Conservation (phyloP, 75 land plant species). For the Ceratopteris richardii region DNA sequence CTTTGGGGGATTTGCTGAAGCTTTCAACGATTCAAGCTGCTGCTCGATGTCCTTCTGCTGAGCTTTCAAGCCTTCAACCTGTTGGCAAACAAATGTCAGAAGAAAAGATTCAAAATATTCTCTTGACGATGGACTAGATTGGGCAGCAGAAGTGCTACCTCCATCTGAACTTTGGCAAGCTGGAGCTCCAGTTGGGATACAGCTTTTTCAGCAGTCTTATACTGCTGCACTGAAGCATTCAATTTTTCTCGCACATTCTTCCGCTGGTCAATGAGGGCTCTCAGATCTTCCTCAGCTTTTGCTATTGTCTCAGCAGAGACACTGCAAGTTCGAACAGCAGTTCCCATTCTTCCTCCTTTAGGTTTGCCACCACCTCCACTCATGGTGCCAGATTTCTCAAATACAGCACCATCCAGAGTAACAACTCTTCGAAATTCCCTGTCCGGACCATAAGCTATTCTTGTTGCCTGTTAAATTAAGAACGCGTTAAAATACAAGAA, state of each 20-base stretch:
- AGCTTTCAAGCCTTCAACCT: slow-evolving; percentile 68
- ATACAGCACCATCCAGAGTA: slow-evolving; percentile 82
- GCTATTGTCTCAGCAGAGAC: slow-evolving; percentile 70
- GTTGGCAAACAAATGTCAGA: too few species aligned
- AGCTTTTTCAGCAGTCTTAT: slow-evolving; percentile 57
- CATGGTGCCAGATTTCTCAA: slow-evolving; percentile 98
- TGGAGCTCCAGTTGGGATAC: slow-evolving; percentile 52
- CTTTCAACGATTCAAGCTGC: slow-evolving; percentile 58
- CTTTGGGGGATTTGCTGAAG: slow-evolving; percentile 48
- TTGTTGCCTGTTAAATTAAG: slow-evolving; percentile 50
- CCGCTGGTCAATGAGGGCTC: slow-evolving; percentile 39
- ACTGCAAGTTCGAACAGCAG: slow-evolving; percentile 58
- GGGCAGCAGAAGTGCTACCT: slow-evolving; percentile 62
- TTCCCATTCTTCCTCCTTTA: slow-evolving; percentile 92
- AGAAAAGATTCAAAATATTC: too few species aligned
- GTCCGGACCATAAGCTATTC: slow-evolving; percentile 81
- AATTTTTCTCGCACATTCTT: slow-evolving; percentile 43
- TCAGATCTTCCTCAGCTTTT: slow-evolving; percentile 62
- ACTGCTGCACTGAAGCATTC: slow-evolving; percentile 36
- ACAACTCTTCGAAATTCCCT: slow-evolving; percentile 81
- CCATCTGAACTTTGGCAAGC: slow-evolving; percentile 64
- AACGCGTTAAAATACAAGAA: background rate
- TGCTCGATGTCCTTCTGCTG: slow-evolving; percentile 51
- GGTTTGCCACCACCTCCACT: slow-evolving; percentile 94
- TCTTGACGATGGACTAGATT: too few species aligned